Percentiles rank a stretch among this genome's conserved stretches.
These are phyloP conservation scores for Ogataea pignaliae DNA, from an alignment of 805 yeast species.

Conservation along the genomic window DNA sequence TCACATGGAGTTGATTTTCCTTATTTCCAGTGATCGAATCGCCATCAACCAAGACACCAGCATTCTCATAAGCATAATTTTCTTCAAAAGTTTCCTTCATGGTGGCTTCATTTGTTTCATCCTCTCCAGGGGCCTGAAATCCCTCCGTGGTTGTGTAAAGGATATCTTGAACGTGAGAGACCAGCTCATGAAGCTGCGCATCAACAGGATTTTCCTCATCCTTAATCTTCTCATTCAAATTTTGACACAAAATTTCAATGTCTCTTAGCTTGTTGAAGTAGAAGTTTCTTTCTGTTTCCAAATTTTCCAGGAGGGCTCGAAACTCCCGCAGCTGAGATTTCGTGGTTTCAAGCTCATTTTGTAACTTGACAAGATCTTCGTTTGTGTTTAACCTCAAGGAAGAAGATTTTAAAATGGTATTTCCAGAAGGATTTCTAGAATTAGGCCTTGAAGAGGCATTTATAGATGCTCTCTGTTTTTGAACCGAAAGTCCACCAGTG, in stretches of 20 bases:
- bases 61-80: no score
- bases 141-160: slow-evolving; percentile 83
- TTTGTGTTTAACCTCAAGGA: background rate
- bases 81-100: no score
- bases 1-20: slow-evolving; percentile 21
- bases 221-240: slow-evolving; percentile 48
- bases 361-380: slow-evolving; percentile 8
- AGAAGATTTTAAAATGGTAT: background rate
- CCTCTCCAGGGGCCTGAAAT: slow-evolving; percentile 55
- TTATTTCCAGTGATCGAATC: slow-evolving; percentile 6
- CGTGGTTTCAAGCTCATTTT: slow-evolving; percentile 45
- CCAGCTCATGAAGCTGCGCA: slow-evolving; percentile 34
- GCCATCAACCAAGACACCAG: slow-evolving; percentile 1
- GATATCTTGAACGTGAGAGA: slow-evolving; percentile 67
- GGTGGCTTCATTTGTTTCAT: slow-evolving; percentile 6
- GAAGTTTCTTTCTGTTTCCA: slow-evolving; percentile 82
- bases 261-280: slow-evolving; percentile 87
- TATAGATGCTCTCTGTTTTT: slow-evolving; percentile 9
- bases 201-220: slow-evolving; percentile 20
- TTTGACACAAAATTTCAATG: slow-evolving; percentile 75
- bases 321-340: slow-evolving; percentile 55
- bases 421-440: slow-evolving; percentile 8
- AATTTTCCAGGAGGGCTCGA: slow-evolving; percentile 54
- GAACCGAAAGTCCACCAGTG: background rate
- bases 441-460: slow-evolving; percentile 5